Base-by-base conservation (phyloP, 495 filamentous ascomycete species). In the Aspergillus bridgeri region DNA sequence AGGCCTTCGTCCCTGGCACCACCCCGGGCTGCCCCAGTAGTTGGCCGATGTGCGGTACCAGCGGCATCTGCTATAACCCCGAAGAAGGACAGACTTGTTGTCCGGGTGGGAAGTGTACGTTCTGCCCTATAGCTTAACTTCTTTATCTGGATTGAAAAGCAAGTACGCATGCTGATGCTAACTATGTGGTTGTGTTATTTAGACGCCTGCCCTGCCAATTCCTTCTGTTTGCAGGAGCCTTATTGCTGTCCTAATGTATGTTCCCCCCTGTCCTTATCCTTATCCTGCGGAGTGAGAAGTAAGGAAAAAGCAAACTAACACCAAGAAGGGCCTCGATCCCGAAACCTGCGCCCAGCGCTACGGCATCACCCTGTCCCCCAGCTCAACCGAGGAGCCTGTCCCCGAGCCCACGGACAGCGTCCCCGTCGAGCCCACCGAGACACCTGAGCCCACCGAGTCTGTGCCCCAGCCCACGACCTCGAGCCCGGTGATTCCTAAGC, bases 1-100 rank as follows among this genome's bases (percentile, higher is more conserved):
- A 54, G 15, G 57, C 57, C 44, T 63, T 63, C 25, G 24, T 60
- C 22, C 54, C 61, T 15, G 54, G 51, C 1, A 64, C 58, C 17
- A 51, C 54, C 2, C 55, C 54, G 3, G 62, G 58, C 23, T 64
- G 62, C 45, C 62, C 62, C 23, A 24, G 17, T 22, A 45, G 50
- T 47, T 64, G 33, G 33, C 33, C 33, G 0, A 38, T 38, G 33
- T 38, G 33, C 33, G 33, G 33, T 1, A 38, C 33, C 3, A 38
- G 33, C 11, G 33, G 33, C 13, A 38, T 38, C 33, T 38, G 33
- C 33, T 38, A 38, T 4, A 38, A 38, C 13, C 33, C 33, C 1
- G 17, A 15, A 15, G 11, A 38, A 38, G 33, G 33, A 38, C 33
- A 38, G 33, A 38, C 33, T 1, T 38, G 33, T 13, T 38, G 33